Base-by-base conservation (phyloP, 1,139 yeast species). In the Pneumocystis murina region DNA sequence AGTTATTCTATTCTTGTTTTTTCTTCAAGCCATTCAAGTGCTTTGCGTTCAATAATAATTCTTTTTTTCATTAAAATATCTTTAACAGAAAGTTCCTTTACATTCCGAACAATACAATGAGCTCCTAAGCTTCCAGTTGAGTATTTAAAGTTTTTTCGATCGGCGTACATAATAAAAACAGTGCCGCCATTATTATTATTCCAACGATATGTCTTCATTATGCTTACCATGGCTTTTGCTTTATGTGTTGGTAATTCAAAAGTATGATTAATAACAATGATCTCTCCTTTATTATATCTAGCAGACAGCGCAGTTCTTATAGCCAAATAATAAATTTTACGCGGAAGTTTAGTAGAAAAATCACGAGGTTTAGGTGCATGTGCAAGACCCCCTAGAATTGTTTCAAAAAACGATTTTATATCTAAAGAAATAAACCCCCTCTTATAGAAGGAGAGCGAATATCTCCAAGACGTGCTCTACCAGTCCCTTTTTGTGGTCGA, bases 391-490 rank as follows among this genome's bases (percentile, higher is more conserved):
- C 96, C 55, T 48, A 48, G 28, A 20, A 24, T 24, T 1, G 10
- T 4, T 48, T 10, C 10, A 48, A 48, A 24, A 48, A 24, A 48
- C 2, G 17, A 20, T 8, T 12, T 10, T 20, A 48, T 24, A 48
- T 3, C n/a, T 14, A 12, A 10, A 48, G 17, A 48, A 48, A 6
- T 24, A 16, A 24, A 48, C 55, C 96, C 71, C 87, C 90, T 72
- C 84, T 85, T 76, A 96, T 83, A 64, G 85, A 87, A 60, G 98
- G 98, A 30, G 96, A 88, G 71, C 92, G 92, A 66, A 89, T 90
- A 76, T 90, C 97, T 77, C 98, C 99, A 66, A 84, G 86, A 79
- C 99, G 86, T 64, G 99, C 99, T 67, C 82, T 80, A 75, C 99
- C 99, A 20, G 90, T 78, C 68, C 98, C 97, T 76, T 92, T 92